Evolutionary conservation across 164 flowering plant genomes (phyloP).

Genomic region (Nymphaea colorata): DNA sequence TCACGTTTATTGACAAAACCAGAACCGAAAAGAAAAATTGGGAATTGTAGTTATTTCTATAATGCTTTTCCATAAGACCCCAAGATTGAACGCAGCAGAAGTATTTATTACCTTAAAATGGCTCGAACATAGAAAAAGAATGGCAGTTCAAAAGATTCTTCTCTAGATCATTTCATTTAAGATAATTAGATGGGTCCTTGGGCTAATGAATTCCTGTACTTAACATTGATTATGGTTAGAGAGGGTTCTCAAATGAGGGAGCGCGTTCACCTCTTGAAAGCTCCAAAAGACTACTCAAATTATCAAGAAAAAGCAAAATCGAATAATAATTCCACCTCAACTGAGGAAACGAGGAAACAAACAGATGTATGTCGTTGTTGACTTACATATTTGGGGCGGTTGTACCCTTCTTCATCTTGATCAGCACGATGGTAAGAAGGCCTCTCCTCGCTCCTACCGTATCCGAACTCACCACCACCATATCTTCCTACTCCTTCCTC

Average conservation of each 20-base stretch:
- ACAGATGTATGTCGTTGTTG: background rate
- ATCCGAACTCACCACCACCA: background rate
- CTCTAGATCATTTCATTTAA: too few relatives aligned
- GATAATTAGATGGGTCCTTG: too few relatives aligned
- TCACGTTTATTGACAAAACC: background rate
- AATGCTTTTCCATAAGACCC: background rate
- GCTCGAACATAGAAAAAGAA: too few relatives aligned
- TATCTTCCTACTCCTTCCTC: background rate
- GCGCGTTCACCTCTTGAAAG: background rate
- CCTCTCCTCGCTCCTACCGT: constrained; percentile 1
- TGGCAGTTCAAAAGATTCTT: too few relatives aligned
- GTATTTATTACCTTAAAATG: too few relatives aligned
- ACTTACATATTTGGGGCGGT: constrained; percentile 1
- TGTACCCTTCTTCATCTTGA: background rate
- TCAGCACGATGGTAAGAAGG: background rate
- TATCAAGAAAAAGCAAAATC: background rate
- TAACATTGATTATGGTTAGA: too few relatives aligned
- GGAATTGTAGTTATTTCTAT: background rate
- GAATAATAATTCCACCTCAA: too few relatives aligned
- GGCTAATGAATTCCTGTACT: too few relatives aligned
- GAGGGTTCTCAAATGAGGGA: too few relatives aligned
- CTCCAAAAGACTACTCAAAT: background rate
- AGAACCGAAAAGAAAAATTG: background rate
- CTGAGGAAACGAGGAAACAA: background rate
- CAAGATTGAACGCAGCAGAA: background rate